Evolutionary conservation across 495 filamentous ascomycete genomes (phyloP).

Genomic region (Penicillium salamii): DNA sequence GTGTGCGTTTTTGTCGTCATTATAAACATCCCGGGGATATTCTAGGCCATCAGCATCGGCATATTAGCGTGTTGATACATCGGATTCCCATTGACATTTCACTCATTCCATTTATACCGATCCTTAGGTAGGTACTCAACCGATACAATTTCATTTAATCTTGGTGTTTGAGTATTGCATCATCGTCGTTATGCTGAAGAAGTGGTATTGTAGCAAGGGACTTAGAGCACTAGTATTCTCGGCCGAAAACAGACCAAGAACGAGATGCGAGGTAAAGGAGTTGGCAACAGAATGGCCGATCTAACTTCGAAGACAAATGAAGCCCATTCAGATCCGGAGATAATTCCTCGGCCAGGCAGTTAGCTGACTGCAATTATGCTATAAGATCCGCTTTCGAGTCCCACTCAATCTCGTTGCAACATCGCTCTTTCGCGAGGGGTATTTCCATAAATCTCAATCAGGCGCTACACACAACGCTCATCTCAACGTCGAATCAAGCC

Average conservation of each 20-base stretch:
- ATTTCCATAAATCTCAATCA: constrained; percentile 18
- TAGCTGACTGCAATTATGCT: background rate
- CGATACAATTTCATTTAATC: too few species aligned
- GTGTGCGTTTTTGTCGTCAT: background rate
- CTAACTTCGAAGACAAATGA: background rate
- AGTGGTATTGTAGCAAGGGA: constrained; percentile 11
- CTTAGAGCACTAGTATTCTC: constrained; percentile 6
- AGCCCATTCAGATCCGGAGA: background rate
- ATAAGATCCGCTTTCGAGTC: background rate
- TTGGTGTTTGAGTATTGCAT: too few species aligned
- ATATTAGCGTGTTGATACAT: too few species aligned
- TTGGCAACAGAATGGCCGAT: background rate
- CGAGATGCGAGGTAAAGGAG: background rate
- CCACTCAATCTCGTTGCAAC: background rate
- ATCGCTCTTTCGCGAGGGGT: constrained; percentile 11
- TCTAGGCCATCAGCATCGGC: too few species aligned
- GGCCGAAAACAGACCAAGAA: background rate
- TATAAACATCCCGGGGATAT: too few species aligned
- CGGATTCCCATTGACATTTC: too few species aligned
- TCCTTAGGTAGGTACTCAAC: too few species aligned
- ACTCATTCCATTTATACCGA: too few species aligned
- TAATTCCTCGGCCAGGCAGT: background rate
- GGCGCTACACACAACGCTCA: constrained; percentile 4
- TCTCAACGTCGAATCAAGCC: background rate
- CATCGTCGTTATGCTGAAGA: background rate